These are phyloP conservation scores for Dispira simplex DNA, from an alignment of 192 early-diverging fungal genomes.

Conservation along the genomic window DNA sequence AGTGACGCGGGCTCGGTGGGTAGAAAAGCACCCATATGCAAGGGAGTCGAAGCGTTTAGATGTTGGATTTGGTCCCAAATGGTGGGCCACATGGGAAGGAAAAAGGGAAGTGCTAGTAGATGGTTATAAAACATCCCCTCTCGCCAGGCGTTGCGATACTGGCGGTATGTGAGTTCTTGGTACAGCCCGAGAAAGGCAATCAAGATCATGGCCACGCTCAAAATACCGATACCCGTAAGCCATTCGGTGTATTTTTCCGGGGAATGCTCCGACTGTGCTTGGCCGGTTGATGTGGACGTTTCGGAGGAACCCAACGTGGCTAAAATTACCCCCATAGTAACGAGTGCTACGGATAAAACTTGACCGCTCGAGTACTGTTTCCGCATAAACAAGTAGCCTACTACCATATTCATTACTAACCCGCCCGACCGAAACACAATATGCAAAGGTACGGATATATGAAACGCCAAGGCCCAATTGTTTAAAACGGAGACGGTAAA, in stretches of 20 bases:
- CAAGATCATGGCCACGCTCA: conserved; percentile 54
- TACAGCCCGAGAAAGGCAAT: conserved; percentile 68
- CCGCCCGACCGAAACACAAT: conserved; percentile 81
- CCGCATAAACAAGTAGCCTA: conserved; percentile 44
- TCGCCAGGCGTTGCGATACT: conserved; percentile 68
- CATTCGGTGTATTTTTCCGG: conserved; percentile 24
- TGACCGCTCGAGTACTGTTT: conserved; percentile 39
- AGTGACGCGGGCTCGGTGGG: too few relatives aligned
- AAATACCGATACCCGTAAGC: conserved; percentile 45
- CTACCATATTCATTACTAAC: conserved; percentile 67
- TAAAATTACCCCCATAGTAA: conserved; percentile 57
- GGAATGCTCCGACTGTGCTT: conserved; percentile 2
- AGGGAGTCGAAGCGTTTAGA: conserved; percentile 38
- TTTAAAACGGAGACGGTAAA: conserved; percentile 67
- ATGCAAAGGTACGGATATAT: conserved; percentile 76
- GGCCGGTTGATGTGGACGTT: too few relatives aligned
- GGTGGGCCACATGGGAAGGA: conserved; percentile 55
- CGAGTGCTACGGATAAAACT: conserved; percentile 48
- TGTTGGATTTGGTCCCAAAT: conserved; percentile 34
- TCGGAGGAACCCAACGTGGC: conserved; percentile 35
- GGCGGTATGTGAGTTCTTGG: conserved; percentile 64
- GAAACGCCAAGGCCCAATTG: conserved; percentile 64
- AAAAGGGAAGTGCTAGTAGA: conserved; percentile 62
- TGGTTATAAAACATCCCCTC: conserved; percentile 89
- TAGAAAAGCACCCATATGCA: background rate